phyloP scores from a whole-genome alignment of 192 early-diverging fungal genomes.

The Coemansia reversa region DNA sequence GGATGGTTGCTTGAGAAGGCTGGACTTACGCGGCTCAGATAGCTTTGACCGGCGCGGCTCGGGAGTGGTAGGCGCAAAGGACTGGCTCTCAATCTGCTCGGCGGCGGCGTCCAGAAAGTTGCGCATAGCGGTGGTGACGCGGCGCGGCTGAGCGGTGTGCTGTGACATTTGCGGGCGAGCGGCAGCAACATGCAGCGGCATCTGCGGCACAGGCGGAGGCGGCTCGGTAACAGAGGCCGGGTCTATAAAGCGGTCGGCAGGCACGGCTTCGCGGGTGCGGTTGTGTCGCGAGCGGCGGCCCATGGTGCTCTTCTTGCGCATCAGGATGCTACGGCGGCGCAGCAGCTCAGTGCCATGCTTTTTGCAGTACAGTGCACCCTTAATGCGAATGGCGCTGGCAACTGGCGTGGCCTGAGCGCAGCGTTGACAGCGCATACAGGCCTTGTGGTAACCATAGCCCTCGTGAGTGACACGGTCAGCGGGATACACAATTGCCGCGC shows the following conservation, averaged over 20 bases:
- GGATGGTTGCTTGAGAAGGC: neutral
- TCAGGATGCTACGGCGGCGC: slow-evolving; percentile 57
- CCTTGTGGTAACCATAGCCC: slow-evolving; percentile 56
- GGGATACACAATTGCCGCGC: slow-evolving; percentile 45
- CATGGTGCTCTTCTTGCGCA: slow-evolving; percentile 59
- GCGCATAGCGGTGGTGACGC: slow-evolving; percentile 46
- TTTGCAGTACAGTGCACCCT: slow-evolving; percentile 55
- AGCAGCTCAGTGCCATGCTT: slow-evolving; percentile 53
- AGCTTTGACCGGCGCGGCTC: slow-evolving; percentile 9
- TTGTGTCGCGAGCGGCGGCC: slow-evolving; percentile 47
- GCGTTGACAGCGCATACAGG: slow-evolving; percentile 54
- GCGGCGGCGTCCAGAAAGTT: slow-evolving; percentile 53
- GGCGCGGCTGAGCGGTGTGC: slow-evolving; percentile 8
- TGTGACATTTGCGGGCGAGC: neutral
- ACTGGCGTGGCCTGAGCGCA: slow-evolving; percentile 47
- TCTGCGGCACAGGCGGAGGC: slow-evolving; percentile 32
- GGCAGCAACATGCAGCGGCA: slow-evolving; percentile 40
- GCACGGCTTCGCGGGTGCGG: slow-evolving; percentile 27
- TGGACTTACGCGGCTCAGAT: neutral
- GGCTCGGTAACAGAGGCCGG: neutral
- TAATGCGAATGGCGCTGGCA: slow-evolving; percentile 44
- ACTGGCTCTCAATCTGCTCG: slow-evolving; percentile 51
- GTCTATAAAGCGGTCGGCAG: slow-evolving; percentile 24
- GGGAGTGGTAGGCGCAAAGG: slow-evolving; percentile 24
- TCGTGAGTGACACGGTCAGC: slow-evolving; percentile 54